These are phyloP conservation scores for Paralagenidium karlingii DNA, from an alignment of 352 stramenopile genomes.

Conservation along the genomic window DNA sequence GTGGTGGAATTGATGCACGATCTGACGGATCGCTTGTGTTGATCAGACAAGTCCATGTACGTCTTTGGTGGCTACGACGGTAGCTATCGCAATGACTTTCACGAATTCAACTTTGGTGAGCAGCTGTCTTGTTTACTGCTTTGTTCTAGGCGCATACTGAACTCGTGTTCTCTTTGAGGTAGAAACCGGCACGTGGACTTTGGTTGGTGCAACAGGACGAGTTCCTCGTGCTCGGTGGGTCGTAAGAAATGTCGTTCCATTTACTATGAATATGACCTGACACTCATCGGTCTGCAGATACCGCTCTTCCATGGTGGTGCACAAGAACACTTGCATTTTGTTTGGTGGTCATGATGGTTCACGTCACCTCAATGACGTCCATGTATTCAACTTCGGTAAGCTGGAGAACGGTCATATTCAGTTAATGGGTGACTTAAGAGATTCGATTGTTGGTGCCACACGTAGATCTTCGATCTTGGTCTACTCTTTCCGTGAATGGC, in stretches of 20 bases:
- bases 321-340: constrained; percentile 89
- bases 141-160: constrained; percentile 2
- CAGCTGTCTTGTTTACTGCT: background rate
- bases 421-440: background rate
- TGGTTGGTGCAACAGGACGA: constrained; percentile 60
- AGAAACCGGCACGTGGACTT: constrained; percentile 77
- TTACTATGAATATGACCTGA: background rate
- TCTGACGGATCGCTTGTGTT: background rate
- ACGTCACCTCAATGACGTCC: constrained; percentile 94
- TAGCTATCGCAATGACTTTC: constrained; percentile 92
- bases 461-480: constrained; percentile 79
- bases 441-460: background rate
- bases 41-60: constrained; percentile 67
- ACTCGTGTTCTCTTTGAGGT: constrained; percentile 8
- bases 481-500: constrained; percentile 80
- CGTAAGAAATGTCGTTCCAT: too few relatives aligned
- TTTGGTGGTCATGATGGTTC: constrained; percentile 97
- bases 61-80: constrained; percentile 94
- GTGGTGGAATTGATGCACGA: background rate
- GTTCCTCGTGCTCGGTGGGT: constrained; percentile 51
- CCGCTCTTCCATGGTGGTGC: constrained; percentile 84
- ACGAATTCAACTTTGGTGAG: constrained; percentile 90
- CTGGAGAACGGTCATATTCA: constrained; percentile 1
- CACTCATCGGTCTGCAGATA: constrained; percentile 48
- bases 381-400: constrained; percentile 93